A percentile compares a stretch with the other conserved stretches of the same genome.
phyloP scores from a whole-genome alignment of 129 eudicot genomes.

The Flaveria brownii region DNA sequence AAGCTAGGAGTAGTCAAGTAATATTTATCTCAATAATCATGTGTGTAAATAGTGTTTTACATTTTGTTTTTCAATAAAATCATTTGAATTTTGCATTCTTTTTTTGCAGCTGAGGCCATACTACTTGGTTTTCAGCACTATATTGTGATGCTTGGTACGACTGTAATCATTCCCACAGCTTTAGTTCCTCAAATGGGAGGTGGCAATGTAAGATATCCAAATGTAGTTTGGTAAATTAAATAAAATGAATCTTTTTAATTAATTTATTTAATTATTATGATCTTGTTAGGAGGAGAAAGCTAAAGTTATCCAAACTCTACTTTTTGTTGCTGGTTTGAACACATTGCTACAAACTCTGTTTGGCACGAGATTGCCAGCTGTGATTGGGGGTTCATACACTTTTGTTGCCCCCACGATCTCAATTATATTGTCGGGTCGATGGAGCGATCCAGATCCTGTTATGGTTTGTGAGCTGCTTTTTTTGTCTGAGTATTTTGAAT shows the following conservation, averaged over 20 bases:
- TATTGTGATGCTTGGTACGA: constrained; percentile 72
- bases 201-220: constrained; percentile 51
- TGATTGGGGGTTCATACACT: constrained; percentile 72
- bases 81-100: background rate
- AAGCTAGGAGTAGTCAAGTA: constrained; percentile 2
- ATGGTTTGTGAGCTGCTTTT: constrained; percentile 39
- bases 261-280: background rate
- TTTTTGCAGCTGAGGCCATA: constrained; percentile 68
- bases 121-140: constrained; percentile 74
- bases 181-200: constrained; percentile 90
- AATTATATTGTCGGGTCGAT: constrained; percentile 60
- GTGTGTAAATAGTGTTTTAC: background rate
- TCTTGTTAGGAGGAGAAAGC: constrained; percentile 64
- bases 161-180: constrained; percentile 69
- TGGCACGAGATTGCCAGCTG: constrained; percentile 74
- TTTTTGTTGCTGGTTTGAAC: constrained; percentile 75
- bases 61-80: background rate
- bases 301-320: constrained; percentile 71
- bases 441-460: constrained; percentile 61
- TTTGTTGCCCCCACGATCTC: constrained; percentile 74
- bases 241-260: background rate
- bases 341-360: constrained; percentile 60
- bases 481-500: background rate
- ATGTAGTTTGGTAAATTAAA: constrained; percentile 12
- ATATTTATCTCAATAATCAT: background rate